Evolutionary conservation across 1,284 basidiomycete species (phyloP).

Genomic region (Mrakiaceae sp.): DNA sequence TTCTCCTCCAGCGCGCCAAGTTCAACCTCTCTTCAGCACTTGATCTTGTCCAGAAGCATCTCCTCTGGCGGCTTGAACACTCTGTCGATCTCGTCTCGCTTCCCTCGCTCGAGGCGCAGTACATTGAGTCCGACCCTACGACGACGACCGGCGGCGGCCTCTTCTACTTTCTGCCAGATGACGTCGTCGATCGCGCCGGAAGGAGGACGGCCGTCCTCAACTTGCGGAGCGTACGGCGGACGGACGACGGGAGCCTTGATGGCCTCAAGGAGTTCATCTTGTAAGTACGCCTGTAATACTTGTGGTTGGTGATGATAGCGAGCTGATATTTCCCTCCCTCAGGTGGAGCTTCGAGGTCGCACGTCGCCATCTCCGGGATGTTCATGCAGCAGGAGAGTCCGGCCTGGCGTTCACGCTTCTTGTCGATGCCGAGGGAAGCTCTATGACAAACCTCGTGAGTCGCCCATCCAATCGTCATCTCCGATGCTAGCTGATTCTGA

Average conservation of each 20-base stretch:
- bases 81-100: neutral
- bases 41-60: neutral
- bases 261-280: slow-evolving; percentile 33
- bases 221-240: slow-evolving; percentile 25
- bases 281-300: slow-evolving; percentile 15
- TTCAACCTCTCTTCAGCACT: neutral
- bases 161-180: slow-evolving; percentile 28
- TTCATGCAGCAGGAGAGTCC: slow-evolving; percentile 22
- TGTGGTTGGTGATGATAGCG: slow-evolving; percentile 25
- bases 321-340: slow-evolving; percentile 25
- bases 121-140: neutral
- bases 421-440: slow-evolving; percentile 31
- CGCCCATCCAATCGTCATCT: neutral
- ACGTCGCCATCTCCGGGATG: slow-evolving; percentile 13
- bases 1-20: slow-evolving; percentile 5
- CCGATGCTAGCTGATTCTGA: neutral
- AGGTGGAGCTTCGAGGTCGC: slow-evolving; percentile 20
- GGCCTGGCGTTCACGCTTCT: slow-evolving; percentile 25
- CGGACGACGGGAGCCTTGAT: slow-evolving; percentile 26
- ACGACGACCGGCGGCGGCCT: slow-evolving; percentile 12
- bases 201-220: slow-evolving; percentile 31
- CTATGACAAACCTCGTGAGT: slow-evolving; percentile 34
- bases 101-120: neutral
- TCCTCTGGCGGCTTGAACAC: neutral
- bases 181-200: slow-evolving; percentile 24